Base-by-base conservation (phyloP, 345 rosid species). In the Geranium brycei region DNA sequence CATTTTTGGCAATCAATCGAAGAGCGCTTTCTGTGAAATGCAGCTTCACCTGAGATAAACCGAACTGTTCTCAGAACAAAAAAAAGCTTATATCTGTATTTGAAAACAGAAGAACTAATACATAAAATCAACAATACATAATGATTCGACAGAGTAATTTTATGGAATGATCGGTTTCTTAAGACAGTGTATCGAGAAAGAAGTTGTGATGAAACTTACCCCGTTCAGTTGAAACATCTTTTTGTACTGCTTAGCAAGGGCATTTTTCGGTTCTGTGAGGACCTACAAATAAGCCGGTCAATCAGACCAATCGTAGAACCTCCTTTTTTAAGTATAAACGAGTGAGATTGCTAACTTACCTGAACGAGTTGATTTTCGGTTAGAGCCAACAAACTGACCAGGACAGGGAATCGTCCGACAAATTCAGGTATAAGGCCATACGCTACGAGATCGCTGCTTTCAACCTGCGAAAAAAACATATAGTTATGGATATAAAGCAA, bases 351-450 rank as follows among this genome's bases (percentile, higher is more conserved):
- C 4, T 19, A 38, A 57, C 65, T 71, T 80, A 95, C 99, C 96
- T 95, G 85, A 75, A 95, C 88, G 66, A 95, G 99, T 69, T 95
- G 97, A 75, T 87, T 75, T 83, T 95, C 97, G 7, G 88, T 88
- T 71, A 95, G 84, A 61, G 99, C 99, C 58, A 83, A 87, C 74
- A 95, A 80, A 68, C 97, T 95, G 69, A 91, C 97, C 62, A 95
- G 97, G 73, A 95, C 76, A 0, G 99, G 97, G 74, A 95, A 95
- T 71, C 97, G 75, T 76, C 99, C 99, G 64, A 95, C 99, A 77
- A 95, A 95, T 77, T 95, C 99, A 41, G 99, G 99, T 80, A 95
- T 91, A 71, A 91, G 79, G 62, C 99, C 99, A 72, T 87, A 95
- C 19, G 97, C 80, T 57, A 95, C 79, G 66, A 95, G 88, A 79